Percentiles rank a stretch among this genome's conserved stretches.
These are phyloP conservation scores for Zygotorulaspora sp. DNA, from an alignment of 805 yeast species.

Conservation along the genomic window DNA sequence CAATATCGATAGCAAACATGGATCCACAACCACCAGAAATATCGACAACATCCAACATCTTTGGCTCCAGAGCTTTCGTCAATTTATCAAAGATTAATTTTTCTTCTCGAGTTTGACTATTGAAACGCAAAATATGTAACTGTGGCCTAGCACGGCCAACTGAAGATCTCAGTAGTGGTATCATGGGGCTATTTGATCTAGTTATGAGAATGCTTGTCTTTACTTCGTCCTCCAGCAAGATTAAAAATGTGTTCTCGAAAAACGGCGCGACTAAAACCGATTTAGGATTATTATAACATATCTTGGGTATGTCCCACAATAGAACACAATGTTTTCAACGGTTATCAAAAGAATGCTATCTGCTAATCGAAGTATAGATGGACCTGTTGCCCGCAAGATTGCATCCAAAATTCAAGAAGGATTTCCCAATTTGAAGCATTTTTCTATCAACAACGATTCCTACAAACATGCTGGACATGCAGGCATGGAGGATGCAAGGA, in stretches of 20 bases:
- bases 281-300: too few relatives aligned
- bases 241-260: too few relatives aligned
- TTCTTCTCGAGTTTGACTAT: conserved; percentile 44
- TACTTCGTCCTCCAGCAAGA: too few relatives aligned
- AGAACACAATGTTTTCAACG: conserved; percentile 6
- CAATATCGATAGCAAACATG: conserved; percentile 85
- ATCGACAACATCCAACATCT: conserved; percentile 63
- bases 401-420: conserved; percentile 39
- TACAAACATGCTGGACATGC: conserved; percentile 84
- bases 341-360: conserved; percentile 16
- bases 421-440: conserved; percentile 40
- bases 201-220: too few relatives aligned
- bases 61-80: conserved; percentile 54
- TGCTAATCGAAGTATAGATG: conserved; percentile 19
- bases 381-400: conserved; percentile 50
- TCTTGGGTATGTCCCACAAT: background rate
- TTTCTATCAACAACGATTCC: conserved; percentile 71
- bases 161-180: background rate
- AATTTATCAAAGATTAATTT: conserved; percentile 55
- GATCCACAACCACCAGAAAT: conserved; percentile 97
- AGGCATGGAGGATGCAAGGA: conserved; percentile 68
- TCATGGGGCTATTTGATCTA: background rate
- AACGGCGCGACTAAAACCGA: conserved; percentile 1
- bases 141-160: background rate
- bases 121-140: conserved; percentile 8